phyloP scores from a whole-genome alignment of 2,329 filamentous ascomycete species.

The Rugonectria rugulosa region DNA sequence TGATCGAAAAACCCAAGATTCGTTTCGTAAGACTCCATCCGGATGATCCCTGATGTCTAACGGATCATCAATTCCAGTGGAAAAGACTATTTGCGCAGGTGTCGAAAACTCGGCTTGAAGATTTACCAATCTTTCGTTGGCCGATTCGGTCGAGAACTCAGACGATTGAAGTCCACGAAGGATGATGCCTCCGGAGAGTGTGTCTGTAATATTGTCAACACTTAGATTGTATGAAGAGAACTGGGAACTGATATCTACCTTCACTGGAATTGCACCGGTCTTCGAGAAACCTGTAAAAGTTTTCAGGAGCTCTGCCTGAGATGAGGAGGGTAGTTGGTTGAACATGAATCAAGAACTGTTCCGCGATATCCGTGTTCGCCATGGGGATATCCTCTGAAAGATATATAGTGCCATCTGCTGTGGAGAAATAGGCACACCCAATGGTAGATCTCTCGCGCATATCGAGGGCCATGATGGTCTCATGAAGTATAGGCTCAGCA shows the following conservation, averaged over 20 bases:
- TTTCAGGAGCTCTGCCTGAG: conserved; percentile 54
- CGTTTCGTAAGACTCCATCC: conserved; percentile 48
- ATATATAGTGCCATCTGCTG: conserved; percentile 72
- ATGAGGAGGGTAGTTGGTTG: conserved; percentile 65
- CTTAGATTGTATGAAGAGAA: not conserved
- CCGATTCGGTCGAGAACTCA: conserved; percentile 75
- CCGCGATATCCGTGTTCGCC: conserved; percentile 73
- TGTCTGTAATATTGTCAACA: conserved; percentile 12
- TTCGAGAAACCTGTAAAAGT: conserved; percentile 44
- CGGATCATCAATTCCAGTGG: conserved; percentile 16
- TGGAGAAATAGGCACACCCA: conserved; percentile 85
- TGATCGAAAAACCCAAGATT: conserved; percentile 65
- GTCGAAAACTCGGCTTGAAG: conserved; percentile 32
- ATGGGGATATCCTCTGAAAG: conserved; percentile 79
- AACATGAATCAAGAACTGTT: conserved; percentile 63
- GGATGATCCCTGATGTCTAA: conserved; percentile 45
- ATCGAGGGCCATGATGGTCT: conserved; percentile 83
- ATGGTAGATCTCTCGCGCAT: conserved; percentile 73
- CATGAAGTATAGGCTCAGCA: conserved; percentile 43
- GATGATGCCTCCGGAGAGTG: conserved; percentile 35
- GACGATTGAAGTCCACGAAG: conserved; percentile 73
- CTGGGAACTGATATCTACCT: conserved; percentile 4
- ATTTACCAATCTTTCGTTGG: conserved; percentile 69
- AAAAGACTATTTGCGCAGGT: conserved; percentile 31
- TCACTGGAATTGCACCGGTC: conserved; percentile 23